Evolutionary conservation across 805 yeast species (phyloP).

Genomic region (Hanseniaspora valbyensis): DNA sequence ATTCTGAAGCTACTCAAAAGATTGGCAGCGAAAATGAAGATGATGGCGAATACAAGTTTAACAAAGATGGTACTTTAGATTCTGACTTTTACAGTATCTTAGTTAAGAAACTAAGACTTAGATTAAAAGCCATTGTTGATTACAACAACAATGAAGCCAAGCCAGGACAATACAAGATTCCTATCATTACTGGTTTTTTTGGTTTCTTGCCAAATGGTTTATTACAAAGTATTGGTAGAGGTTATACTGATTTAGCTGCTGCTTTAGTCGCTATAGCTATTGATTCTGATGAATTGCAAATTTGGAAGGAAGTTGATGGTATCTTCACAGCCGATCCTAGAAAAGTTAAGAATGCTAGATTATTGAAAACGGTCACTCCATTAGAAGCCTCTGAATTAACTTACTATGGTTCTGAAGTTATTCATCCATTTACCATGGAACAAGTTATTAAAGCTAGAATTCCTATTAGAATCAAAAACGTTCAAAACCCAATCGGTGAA

Average conservation of each 20-base stretch:
- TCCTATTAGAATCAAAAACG: slow-evolving; percentile 94
- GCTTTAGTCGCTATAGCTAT: slow-evolving; percentile 91
- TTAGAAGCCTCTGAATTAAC: slow-evolving; percentile 98
- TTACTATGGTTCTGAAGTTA: slow-evolving; percentile 94
- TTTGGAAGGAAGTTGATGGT: slow-evolving; percentile 99
- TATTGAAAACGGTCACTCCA: slow-evolving; percentile 82
- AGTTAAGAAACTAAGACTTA: slow-evolving; percentile 41
- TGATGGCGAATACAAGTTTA: slow-evolving; percentile 16
- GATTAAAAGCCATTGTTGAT: slow-evolving; percentile 34
- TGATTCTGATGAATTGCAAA: slow-evolving; percentile 85
- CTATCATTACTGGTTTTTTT: slow-evolving; percentile 92
- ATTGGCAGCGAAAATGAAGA: slow-evolving; percentile 18
- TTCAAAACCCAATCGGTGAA: slow-evolving; percentile 80
- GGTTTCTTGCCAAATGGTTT: slow-evolving; percentile 95
- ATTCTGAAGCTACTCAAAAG: not conserved
- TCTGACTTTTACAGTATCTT: slow-evolving; percentile 50
- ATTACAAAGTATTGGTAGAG: slow-evolving; percentile 87
- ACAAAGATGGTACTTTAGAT: slow-evolving; percentile 47
- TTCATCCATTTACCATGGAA: slow-evolving; percentile 98
- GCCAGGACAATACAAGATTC: slow-evolving; percentile 39
- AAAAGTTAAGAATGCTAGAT: slow-evolving; percentile 80
- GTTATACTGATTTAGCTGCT: slow-evolving; percentile 95
- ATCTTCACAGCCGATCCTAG: slow-evolving; percentile 98
- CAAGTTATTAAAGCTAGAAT: slow-evolving; percentile 93
- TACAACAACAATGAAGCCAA: slow-evolving; percentile 22